Base-by-base conservation (phyloP, 2,329 filamentous ascomycete genomes). In the Pseudogymnoascus sp. region DNA sequence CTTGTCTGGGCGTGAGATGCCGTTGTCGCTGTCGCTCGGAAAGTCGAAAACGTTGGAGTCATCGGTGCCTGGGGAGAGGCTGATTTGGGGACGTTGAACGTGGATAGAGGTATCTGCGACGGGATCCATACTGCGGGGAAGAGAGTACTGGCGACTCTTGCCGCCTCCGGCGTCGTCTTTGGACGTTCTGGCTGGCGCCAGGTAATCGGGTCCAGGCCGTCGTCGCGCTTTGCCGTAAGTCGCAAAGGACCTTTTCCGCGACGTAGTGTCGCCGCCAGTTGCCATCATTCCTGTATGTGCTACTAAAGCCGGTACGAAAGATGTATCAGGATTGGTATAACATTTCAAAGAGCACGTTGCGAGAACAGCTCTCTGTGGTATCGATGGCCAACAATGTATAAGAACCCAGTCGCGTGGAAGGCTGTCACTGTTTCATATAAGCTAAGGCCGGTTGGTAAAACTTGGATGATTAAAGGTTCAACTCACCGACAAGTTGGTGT, bases 171-270 rank as follows among this genome's bases (percentile, higher is more conserved):
- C 18, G 10, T 52, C 45, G 45, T 52, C 45, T 30, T 33, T 52
- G 12, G 33, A 52, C 3, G 45, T 3, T 52, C 30, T 52, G 45
- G 45, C 26, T 52, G 45, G 55, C 21, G 55, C 55, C 35, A 57
- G 35, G 37, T 68, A 66, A 5, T 68, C 66, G 5, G 69, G 67
- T 55, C 71, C 64, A 18, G 67, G 65, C 59, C 63, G 68, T 26
- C 69, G 63, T 9, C 61, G 63, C 28, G 68, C 56, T 60, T 71
- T 72, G 1, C 70, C 70, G 63, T 72, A 72, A 4, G 70, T 72
- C 6, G 66, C 61, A 28, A 70, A 62, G 35, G 63, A 65, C 62
- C 69, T 72, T 56, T 68, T 66, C 48, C 67, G 63, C 10, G 58
- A 37, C 6, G 33, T 60, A 5, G 58, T 45, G 41, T 67, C 65